Evolutionary conservation across 805 yeast genomes (phyloP), one percentile per base, ranked within the genome.

Genomic region (Suhomyces sp.): DNA sequence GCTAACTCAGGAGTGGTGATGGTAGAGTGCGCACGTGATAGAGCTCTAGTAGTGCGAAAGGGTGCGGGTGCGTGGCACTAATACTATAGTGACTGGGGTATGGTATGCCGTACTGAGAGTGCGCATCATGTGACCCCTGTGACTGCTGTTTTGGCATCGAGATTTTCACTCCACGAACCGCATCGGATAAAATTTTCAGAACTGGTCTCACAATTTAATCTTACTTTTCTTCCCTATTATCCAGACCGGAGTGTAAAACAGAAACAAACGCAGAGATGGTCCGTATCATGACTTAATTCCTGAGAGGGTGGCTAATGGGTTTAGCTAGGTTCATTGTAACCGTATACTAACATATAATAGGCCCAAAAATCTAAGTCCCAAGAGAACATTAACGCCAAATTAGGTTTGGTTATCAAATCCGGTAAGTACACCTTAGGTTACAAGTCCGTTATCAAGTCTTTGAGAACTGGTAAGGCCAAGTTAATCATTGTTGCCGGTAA

Each of bases 381-480:
- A 74, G 99, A 94, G 71, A 87, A 89, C 86, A 86, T 94, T 82
- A 93, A 90, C 96, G 84, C 96, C 81, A 92, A 92, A 85, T 90
- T 94, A 78, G 96, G 96, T 78, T 88, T 94, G 79, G 93, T 90
- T 73, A 88, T 94, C 84, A 94, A 92, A 86, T 92, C 98, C 72
- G 99, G 99, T 86, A 94, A 94, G 84, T 93, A 90, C 87, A 88
- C 97, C 89, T 88, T 94, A 72, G 99, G 99, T 77, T 94, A 91
- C 96, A 93, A 93, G 86, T 90, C 97, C 68, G 93, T 96, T 78
- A 87, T 94, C 80, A 94, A 94, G 90, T 82, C 98, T 69, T 85
- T 94, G 78, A 92, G 99, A 85, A 90, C 90, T 79, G 97, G 97
- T 77, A 93, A 93, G 87, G 96, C 99, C 70, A 94, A 94, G 90